Base-by-base conservation (phyloP, 2,329 filamentous ascomycete genomes). In the Aspergillus sp. region DNA sequence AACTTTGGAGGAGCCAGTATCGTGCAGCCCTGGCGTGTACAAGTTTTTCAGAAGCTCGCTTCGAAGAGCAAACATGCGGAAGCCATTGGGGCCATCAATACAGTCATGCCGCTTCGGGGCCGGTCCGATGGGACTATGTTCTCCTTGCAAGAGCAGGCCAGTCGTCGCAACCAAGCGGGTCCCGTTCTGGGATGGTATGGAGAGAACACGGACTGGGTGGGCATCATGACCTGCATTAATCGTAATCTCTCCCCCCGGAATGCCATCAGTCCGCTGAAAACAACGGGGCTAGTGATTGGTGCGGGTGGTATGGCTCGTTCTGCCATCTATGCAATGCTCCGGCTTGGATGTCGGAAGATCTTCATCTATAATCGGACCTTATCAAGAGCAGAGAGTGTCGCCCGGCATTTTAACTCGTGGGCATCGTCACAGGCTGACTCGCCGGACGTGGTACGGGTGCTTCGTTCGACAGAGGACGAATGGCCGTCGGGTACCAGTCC, bases 241-340 rank as follows among this genome's bases (percentile, higher is more conserved):
- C 64, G 68, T 27, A 69, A 69, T 46, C 61, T 72, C 19, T 70
- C 69, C 3, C 69, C 69, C 3, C 65, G 69, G 10, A 81, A 81
- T 50, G 74, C 76, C 0, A 75, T 81, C 32, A 73, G 75, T 41
- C 64, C 67, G 4, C 63, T 69, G 7, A 73, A 69, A 41, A 76
- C 72, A 1, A 76, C 75, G 4, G 76, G 72, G 9, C 61, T 81
- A 3, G 69, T 81, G 3, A 71, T 79, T 51, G 78, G 78, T 7
- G 76, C 78, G n/a, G 78, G 78, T 39, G 86, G 86, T 5, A 90
- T 90, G 85, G 86, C 84, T 6, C 76, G 86, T 49, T 85, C 86
- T 3, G 83, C 85, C 2, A 78, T 88, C 2, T 91, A 91, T 56
- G 82, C 86, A 1, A 81, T 91, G 78, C 73, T 90, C 27, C 84